phyloP scores from a whole-genome alignment of 2,329 filamentous ascomycete genomes.

The Sclerotinia minor region DNA sequence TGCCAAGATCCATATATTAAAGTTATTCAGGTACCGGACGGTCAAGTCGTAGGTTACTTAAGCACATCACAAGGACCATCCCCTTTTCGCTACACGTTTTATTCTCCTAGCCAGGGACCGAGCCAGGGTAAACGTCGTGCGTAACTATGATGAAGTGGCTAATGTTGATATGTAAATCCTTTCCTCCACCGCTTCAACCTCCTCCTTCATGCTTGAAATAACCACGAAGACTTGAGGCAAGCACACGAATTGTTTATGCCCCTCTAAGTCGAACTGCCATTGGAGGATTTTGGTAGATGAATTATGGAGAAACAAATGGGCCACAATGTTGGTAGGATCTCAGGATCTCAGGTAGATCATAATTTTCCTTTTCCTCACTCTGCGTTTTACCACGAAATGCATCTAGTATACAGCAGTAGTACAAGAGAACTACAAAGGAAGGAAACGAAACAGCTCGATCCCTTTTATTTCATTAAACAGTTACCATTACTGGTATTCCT shows the following conservation, averaged over 20 bases:
- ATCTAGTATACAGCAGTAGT: constrained; percentile 13
- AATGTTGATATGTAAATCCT: constrained; percentile 5
- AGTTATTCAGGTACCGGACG: constrained; percentile 2
- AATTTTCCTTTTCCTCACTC: constrained; percentile 3
- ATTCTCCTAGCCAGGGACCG: constrained; percentile 4
- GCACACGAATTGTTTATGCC: background rate
- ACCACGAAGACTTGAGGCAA: background rate
- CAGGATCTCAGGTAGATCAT: background rate
- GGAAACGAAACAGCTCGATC: background rate
- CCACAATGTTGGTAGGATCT: background rate
- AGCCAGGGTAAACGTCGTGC: background rate
- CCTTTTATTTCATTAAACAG: background rate
- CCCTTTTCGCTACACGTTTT: background rate
- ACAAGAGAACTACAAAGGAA: background rate
- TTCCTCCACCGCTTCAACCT: background rate
- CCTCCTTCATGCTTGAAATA: background rate
- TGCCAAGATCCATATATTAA: constrained; percentile 26
- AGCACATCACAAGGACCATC: constrained; percentile 1
- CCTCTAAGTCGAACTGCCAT: background rate
- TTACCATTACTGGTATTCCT: background rate
- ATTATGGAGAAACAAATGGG: constrained; percentile 12
- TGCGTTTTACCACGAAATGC: background rate
- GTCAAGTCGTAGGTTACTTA: background rate
- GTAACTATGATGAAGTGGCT: constrained; percentile 4
- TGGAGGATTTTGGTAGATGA: background rate